Percentiles rank a stretch among this genome's conserved stretches.
Conservation (phyloP, 495 filamentous ascomycete species). For the Penicillium longicatenatum region DNA sequence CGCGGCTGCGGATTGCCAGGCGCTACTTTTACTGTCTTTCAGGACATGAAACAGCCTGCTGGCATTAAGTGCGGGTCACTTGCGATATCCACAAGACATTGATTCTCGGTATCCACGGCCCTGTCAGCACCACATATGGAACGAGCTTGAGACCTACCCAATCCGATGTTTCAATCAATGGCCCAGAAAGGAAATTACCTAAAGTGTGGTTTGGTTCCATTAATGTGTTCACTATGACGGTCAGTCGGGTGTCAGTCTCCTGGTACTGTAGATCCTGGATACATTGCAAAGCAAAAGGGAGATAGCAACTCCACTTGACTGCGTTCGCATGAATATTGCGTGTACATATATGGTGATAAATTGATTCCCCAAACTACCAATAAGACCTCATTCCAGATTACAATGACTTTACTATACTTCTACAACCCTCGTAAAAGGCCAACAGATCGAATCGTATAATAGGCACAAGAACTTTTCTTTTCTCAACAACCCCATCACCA, state of each 20-base stretch:
- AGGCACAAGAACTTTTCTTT: slow-evolving; percentile 16
- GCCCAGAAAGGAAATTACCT: background rate
- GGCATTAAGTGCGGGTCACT: background rate
- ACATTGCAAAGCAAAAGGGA: background rate
- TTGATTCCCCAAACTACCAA: background rate
- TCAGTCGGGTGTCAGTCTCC: background rate
- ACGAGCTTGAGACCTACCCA: background rate
- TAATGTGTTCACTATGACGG: background rate
- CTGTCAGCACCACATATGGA: background rate
- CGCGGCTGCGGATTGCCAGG: background rate
- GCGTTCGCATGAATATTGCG: background rate
- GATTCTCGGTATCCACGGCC: background rate
- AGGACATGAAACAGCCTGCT: background rate
- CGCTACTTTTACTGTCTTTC: background rate
- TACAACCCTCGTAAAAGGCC: too few species aligned
- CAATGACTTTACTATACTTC: too few species aligned
- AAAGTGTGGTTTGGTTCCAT: background rate
- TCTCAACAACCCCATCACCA: slow-evolving; percentile 21
- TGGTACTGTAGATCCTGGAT: background rate
- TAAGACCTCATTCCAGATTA: background rate
- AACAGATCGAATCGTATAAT: background rate
- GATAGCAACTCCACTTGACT: background rate
- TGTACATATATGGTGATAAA: background rate
- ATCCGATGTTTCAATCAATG: background rate
- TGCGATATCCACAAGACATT: background rate